Conservation (phyloP, 495 filamentous ascomycete species). For the Apiosordaria backusii region DNA sequence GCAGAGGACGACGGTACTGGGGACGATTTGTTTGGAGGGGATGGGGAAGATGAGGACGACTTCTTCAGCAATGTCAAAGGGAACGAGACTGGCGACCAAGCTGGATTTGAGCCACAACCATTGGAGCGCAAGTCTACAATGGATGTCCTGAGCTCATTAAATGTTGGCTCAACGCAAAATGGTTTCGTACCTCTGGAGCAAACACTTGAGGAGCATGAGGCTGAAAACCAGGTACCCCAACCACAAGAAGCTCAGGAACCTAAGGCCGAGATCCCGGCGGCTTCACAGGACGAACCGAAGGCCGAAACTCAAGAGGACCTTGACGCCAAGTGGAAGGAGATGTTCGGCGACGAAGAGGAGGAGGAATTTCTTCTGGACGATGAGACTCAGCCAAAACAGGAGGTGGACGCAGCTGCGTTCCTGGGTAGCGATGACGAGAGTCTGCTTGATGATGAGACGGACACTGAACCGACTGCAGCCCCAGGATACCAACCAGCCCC, state of each 20-base stretch:
- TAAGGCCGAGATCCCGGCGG: background rate
- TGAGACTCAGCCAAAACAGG: conserved; percentile 31
- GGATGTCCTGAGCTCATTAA: conserved; percentile 47
- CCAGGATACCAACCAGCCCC: conserved; percentile 14
- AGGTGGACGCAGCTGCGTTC: conserved; percentile 53
- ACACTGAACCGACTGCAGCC: conserved; percentile 19
- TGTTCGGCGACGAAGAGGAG: conserved; percentile 75
- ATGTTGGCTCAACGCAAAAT: conserved; percentile 24
- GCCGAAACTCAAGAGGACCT: conserved; percentile 48
- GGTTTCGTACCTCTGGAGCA: conserved; percentile 36
- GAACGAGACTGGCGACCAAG: conserved; percentile 15
- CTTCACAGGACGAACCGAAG: conserved; percentile 21
- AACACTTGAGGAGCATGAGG: conserved; percentile 26
- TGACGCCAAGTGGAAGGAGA: conserved; percentile 78
- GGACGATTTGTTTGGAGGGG: conserved; percentile 39
- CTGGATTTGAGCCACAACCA: conserved; percentile 22
- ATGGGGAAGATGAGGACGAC: conserved; percentile 45
- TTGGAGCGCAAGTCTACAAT: conserved; percentile 58
- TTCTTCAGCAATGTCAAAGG: conserved; percentile 47
- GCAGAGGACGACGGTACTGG: conserved; percentile 8
- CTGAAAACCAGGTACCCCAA: conserved; percentile 15
- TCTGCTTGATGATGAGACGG: conserved; percentile 59
- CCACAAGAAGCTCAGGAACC: conserved; percentile 6
- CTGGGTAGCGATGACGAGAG: conserved; percentile 71
- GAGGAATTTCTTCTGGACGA: conserved; percentile 55